A percentile compares a stretch with the other conserved stretches of the same genome.
These are phyloP conservation scores for Termitomyces sp. DNA, from an alignment of 768 basidiomycete species.

Conservation along the genomic window DNA sequence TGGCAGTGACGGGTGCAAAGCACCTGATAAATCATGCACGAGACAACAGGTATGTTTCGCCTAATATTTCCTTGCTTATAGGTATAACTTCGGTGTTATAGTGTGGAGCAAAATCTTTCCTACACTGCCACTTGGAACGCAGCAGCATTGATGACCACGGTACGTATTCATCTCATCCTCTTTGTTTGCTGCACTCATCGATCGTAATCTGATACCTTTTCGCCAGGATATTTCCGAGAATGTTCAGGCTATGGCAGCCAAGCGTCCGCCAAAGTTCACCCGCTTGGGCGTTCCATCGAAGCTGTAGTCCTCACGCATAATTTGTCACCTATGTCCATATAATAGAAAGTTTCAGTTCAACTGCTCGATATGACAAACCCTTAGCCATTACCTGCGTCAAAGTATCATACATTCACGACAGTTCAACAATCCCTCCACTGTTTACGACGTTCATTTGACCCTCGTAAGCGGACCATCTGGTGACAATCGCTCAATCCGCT, in stretches of 20 bases:
- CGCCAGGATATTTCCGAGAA: conserved; percentile 33
- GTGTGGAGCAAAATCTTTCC: conserved; percentile 34
- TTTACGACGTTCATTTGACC: too few species aligned
- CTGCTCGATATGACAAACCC: not conserved
- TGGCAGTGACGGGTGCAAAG: conserved; percentile 76
- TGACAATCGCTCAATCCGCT: not conserved
- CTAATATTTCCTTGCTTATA: not conserved
- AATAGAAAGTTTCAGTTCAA: not conserved
- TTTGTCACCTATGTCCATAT: not conserved
- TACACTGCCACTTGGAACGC: conserved; percentile 42
- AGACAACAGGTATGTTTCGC: conserved; percentile 60
- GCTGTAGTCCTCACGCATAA: conserved; percentile 1
- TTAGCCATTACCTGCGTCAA: not conserved
- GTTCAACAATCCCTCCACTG: not conserved
- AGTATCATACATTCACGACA: not conserved
- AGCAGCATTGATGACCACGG: conserved; percentile 34
- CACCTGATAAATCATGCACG: conserved; percentile 69
- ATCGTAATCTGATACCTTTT: not conserved
- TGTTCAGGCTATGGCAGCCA: conserved; percentile 25
- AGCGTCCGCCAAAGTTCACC: conserved; percentile 24
- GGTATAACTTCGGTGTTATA: conserved; percentile 7
- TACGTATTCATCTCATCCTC: conserved; percentile 10
- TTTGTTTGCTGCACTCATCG: not conserved
- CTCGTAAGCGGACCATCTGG: not conserved
- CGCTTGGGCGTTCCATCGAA: conserved; percentile 18